Evolutionary conservation across 768 basidiomycete species (phyloP), one percentile per base, ranked within the genome.

Genomic region (Phaeotremella skinneri): DNA sequence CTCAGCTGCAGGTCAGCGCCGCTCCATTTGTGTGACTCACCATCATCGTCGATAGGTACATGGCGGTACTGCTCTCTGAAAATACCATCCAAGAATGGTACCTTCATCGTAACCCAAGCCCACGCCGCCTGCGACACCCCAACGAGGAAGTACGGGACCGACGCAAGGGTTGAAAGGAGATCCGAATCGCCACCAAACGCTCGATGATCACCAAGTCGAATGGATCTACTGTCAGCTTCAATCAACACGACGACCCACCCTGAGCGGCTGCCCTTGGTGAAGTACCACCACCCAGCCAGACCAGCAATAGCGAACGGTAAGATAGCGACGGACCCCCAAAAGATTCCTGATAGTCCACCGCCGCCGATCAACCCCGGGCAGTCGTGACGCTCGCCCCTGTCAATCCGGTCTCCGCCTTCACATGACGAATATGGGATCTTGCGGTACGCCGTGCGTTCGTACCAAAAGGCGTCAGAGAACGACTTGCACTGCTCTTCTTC

Each of bases 361-460:
- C 66, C 64, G 26, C 68, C 85, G 61, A 93, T 65, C 34, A 74
- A 79, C 0, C 91, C 91, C 0, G 92, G 91, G 76, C 96, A 99
- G 11, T 76, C 72, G 74, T 99, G 94, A 4, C 63, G 63, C 5
- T 70, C 68, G 3, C 96, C 96, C 37, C 81, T 85, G 74, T 99
- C 91, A 13, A 82, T 85, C n/a, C 88, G 82, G 1, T 78, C 63
- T 3, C 93, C 94, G 4, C 85, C 92, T 53, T 85, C 84, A 74
- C 96, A 99, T 21, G 81, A 84, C 32, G 93, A 94, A 75, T 88
- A 88, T 0, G 88, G 88, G 49, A 97, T 89, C 77, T 90, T 87
- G 51, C 92, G 88, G 73, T 94, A 94, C 3, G 86, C 79, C 0
- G 94, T 98, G 26, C 91, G 85, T 52, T 91, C 91, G 73, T 92